Evolutionary conservation across 2,329 filamentous ascomycete genomes (phyloP).

Genomic region (Aspergillus brunneoviolaceus): DNA sequence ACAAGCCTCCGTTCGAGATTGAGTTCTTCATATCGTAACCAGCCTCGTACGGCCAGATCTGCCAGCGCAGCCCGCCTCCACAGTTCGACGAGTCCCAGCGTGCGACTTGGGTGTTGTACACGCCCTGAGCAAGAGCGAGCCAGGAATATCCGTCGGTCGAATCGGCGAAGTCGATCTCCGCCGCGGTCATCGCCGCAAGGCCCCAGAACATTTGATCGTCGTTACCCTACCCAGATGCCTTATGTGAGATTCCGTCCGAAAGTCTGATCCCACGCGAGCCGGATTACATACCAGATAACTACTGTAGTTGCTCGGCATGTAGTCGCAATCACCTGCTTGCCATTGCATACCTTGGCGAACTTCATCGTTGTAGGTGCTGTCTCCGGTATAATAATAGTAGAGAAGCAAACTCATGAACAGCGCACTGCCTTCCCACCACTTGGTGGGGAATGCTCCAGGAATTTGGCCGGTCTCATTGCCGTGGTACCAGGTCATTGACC

Average conservation of each 20-base stretch:
- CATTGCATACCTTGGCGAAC: constrained; percentile 45
- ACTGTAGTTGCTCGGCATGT: constrained; percentile 40
- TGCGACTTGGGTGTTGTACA: constrained; percentile 68
- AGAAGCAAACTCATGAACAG: constrained; percentile 69
- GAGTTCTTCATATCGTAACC: constrained; percentile 83
- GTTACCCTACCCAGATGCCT: constrained; percentile 52
- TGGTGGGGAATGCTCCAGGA: constrained; percentile 62
- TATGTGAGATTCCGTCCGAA: neutral
- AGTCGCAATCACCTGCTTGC: constrained; percentile 38
- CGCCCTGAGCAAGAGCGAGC: constrained; percentile 64
- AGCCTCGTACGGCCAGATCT: constrained; percentile 74
- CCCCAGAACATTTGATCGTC: constrained; percentile 73
- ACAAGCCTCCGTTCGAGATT: constrained; percentile 78
- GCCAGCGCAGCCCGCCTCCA: constrained; percentile 73
- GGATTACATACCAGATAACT: constrained; percentile 24
- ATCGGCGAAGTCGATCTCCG: constrained; percentile 64
- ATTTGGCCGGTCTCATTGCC: constrained; percentile 53
- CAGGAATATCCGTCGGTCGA: constrained; percentile 47
- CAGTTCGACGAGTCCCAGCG: constrained; percentile 71
- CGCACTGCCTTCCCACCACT: constrained; percentile 73
- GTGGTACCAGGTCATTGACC: constrained; percentile 54
- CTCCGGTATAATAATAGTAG: constrained; percentile 68
- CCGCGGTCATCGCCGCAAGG: constrained; percentile 65
- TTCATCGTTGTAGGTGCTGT: constrained; percentile 61
- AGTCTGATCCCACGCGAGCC: neutral